Evolutionary conservation across 1,139 yeast species (phyloP).

Genomic region (Kodamaea alishanica): DNA sequence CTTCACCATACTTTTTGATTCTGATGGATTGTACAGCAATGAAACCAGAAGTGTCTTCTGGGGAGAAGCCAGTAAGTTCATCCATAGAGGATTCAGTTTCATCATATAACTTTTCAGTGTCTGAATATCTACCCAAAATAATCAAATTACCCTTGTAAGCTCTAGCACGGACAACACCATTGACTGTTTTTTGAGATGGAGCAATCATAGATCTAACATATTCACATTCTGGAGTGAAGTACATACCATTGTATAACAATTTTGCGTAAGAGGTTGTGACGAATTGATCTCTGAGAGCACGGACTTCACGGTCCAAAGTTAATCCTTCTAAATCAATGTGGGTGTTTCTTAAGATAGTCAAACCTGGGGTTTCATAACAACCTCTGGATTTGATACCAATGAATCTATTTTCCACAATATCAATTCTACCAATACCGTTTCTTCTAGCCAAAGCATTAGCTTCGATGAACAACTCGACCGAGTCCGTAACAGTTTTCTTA

Average conservation of each 20-base stretch:
- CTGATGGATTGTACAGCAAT: slow-evolving; percentile 97
- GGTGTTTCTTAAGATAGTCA: slow-evolving; percentile 86
- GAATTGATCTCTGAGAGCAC: slow-evolving; percentile 93
- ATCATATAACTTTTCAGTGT: slow-evolving; percentile 93
- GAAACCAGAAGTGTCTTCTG: slow-evolving; percentile 95
- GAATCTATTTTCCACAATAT: slow-evolving; percentile 97
- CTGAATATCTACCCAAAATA: slow-evolving; percentile 90
- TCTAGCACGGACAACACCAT: slow-evolving; percentile 92
- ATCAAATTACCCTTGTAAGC: slow-evolving; percentile 86
- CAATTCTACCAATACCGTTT: slow-evolving; percentile 99
- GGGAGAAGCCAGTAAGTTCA: slow-evolving; percentile 96
- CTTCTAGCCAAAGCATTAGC: slow-evolving; percentile 97
- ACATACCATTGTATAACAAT: slow-evolving; percentile 92
- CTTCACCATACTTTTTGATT: slow-evolving; percentile 95
- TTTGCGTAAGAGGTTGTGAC: slow-evolving; percentile 91
- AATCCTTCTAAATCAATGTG: slow-evolving; percentile 97
- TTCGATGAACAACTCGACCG: slow-evolving; percentile 86
- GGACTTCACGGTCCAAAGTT: slow-evolving; percentile 94
- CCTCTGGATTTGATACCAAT: slow-evolving; percentile 99
- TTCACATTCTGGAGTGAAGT: slow-evolving; percentile 98
- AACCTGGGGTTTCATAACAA: slow-evolving; percentile 98
- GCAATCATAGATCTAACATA: slow-evolving; percentile 88
- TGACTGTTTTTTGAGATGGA: slow-evolving; percentile 92
- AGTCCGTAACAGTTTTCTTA: slow-evolving; percentile 62
- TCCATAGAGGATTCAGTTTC: slow-evolving; percentile 99